Percentiles rank a stretch among this genome's conserved stretches.
Evolutionary conservation across 2,329 filamentous ascomycete species (phyloP).

Genomic region (Juglanconis juglandina): DNA sequence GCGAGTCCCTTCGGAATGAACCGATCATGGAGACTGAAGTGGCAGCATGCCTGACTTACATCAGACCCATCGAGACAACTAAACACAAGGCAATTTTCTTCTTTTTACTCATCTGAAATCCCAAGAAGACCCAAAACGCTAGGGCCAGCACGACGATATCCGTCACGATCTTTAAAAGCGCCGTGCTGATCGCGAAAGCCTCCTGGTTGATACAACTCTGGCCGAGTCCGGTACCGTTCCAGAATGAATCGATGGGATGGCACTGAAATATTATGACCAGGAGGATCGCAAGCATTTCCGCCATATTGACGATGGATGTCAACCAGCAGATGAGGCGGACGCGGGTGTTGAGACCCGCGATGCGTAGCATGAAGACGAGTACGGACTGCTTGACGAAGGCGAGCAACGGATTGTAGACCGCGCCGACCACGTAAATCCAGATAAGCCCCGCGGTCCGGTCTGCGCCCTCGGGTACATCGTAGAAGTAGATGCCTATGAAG

Average conservation of each 20-base stretch:
- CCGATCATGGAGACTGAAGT: neutral
- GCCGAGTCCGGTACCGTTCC: constrained; percentile 20
- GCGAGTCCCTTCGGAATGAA: neutral
- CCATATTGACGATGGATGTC: constrained; percentile 26
- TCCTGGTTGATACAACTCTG: constrained; percentile 28
- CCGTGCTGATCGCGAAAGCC: constrained; percentile 23
- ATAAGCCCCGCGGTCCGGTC: neutral
- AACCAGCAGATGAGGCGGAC: constrained; percentile 26
- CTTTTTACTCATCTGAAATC: constrained; percentile 35
- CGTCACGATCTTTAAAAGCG: constrained; percentile 29
- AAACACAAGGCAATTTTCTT: constrained; percentile 36
- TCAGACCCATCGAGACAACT: constrained; percentile 34
- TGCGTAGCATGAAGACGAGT: constrained; percentile 30
- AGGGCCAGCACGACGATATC: constrained; percentile 40
- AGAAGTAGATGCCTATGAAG: neutral
- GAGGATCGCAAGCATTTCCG: constrained; percentile 33
- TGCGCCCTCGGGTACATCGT: neutral
- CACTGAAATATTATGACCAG: constrained; percentile 38
- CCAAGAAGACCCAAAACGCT: constrained; percentile 38
- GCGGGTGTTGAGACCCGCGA: constrained; percentile 26
- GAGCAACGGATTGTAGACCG: constrained; percentile 32
- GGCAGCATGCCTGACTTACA: constrained; percentile 21
- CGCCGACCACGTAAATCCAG: constrained; percentile 27
- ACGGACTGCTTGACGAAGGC: constrained; percentile 32
- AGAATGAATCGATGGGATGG: constrained; percentile 28